Base-by-base conservation (phyloP, 495 filamentous ascomycete species). In the Cercophora sp. region DNA sequence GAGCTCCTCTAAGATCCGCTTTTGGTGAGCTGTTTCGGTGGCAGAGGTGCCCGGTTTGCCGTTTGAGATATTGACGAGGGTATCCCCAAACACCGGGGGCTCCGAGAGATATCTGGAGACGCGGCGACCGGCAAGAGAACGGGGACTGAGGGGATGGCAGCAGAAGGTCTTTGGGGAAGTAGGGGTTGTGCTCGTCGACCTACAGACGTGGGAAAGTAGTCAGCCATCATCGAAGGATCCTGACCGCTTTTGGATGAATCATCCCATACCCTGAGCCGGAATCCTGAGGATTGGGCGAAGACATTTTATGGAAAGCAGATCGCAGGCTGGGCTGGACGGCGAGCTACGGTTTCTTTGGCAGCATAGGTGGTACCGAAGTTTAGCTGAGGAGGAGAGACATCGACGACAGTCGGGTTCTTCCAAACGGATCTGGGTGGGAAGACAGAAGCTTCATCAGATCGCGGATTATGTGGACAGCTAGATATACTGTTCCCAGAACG, bases 31-130 rank as follows among this genome's bases (percentile, higher is more conserved):
- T 26, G 41, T 6, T n/a, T 45, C 23, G 20, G 41, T 10, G 11
- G 41, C 13, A 25, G 23, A 10, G 16, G 20, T 15, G 41, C 20
- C 23, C 8, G 23, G 2, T 27, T 20, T 45, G 9, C 41, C 16
- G 41, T 45, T 6, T 11, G 41, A 26, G 22, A 45, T 45, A 2
- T 13, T 13, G 41, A 45, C 16, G 8, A 45, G 24, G 9, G 20
- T 25, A 18, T 45, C 29, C 23, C 41, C 41, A 8, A 26, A 24
- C 5, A n/a, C 23, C 9, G 22, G 15, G 22, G 41, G 41, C 23
- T 45, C 41, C 22, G 20, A 20, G 41, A 45, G 19, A 26, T 45
- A 45, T 26, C 23, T 45, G 41, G 41, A 45, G 20, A 45, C 23
- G 10, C 41, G 41, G 13, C 41, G 41, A 5, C 41, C 41, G 22